Evolutionary conservation across 371 early-diverging fungal genomes (phyloP).

Genomic region (Mortierella sp.): DNA sequence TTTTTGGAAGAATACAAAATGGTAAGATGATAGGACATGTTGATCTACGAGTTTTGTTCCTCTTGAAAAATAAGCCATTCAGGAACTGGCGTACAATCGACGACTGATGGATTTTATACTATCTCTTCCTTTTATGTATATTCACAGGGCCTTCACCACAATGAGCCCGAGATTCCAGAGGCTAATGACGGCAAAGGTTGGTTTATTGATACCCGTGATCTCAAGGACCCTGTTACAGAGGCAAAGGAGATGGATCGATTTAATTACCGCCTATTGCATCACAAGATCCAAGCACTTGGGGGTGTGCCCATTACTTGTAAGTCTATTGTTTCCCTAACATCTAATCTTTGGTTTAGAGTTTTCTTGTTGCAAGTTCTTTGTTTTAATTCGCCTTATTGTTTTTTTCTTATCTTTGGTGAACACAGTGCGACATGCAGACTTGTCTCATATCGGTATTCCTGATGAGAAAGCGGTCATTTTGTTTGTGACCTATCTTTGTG

Average conservation of each 20-base stretch:
- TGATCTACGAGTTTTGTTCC: too few relatives aligned
- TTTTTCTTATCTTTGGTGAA: neutral
- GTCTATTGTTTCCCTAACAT: neutral
- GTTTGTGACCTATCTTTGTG: constrained; percentile 53
- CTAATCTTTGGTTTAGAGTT: neutral
- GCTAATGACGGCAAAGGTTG: constrained; percentile 33
- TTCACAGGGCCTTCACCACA: constrained; percentile 41
- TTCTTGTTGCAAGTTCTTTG: neutral
- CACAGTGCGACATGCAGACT: constrained; percentile 51
- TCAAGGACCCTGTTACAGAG: constrained; percentile 45
- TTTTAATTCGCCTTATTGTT: neutral
- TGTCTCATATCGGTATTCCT: constrained; percentile 47
- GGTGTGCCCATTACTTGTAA: constrained; percentile 50
- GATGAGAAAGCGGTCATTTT: constrained; percentile 56
- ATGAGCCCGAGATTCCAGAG: constrained; percentile 24
- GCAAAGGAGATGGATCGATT: constrained; percentile 52
- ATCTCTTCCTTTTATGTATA: too few relatives aligned
- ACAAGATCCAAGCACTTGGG: constrained; percentile 49
- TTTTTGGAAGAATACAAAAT: constrained; percentile 38
- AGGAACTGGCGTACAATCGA: too few relatives aligned
- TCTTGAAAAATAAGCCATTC: too few relatives aligned
- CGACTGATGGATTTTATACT: too few relatives aligned
- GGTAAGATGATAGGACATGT: too few relatives aligned
- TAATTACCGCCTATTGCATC: constrained; percentile 47
- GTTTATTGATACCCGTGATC: constrained; percentile 40